Conservation (phyloP, 2,329 filamentous ascomycete genomes). For the Cladosporium sp. region DNA sequence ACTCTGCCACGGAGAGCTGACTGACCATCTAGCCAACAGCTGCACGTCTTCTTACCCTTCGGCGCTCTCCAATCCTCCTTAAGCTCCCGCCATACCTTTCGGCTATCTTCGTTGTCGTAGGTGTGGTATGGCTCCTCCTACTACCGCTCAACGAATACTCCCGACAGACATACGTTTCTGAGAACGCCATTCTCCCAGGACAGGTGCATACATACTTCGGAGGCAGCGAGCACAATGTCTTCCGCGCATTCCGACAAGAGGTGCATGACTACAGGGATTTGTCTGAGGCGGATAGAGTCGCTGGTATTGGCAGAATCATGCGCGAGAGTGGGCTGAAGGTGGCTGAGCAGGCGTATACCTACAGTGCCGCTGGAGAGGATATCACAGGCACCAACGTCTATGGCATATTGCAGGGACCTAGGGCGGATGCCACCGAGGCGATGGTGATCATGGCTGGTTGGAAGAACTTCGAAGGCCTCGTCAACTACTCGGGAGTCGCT, state of each 20-base stretch:
- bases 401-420: conserved; percentile 86
- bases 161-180: conserved; percentile 90
- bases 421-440: conserved; percentile 94
- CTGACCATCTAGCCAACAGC: conserved; percentile 27
- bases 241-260: conserved; percentile 86
- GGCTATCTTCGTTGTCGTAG: conserved; percentile 78
- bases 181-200: conserved; percentile 91
- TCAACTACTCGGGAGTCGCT: conserved; percentile 86
- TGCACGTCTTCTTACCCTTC: conserved; percentile 66
- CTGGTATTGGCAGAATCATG: conserved; percentile 72
- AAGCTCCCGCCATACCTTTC: conserved; percentile 87
- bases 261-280: conserved; percentile 62
- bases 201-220: conserved; percentile 98
- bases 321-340: conserved; percentile 80
- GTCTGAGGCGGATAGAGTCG: conserved; percentile 40
- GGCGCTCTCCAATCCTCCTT: conserved; percentile 77
- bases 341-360: conserved; percentile 84
- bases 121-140: conserved; percentile 85
- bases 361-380: conserved; percentile 72
- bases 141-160: conserved; percentile 91
- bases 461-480: conserved; percentile 74
- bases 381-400: conserved; percentile 88
- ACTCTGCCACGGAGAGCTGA: conserved; percentile 23
- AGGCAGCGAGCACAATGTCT: conserved; percentile 92
- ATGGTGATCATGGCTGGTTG: conserved; percentile 90